Conservation (phyloP, 805 yeast genomes). For the Cyberlindnera euphorbiae region DNA sequence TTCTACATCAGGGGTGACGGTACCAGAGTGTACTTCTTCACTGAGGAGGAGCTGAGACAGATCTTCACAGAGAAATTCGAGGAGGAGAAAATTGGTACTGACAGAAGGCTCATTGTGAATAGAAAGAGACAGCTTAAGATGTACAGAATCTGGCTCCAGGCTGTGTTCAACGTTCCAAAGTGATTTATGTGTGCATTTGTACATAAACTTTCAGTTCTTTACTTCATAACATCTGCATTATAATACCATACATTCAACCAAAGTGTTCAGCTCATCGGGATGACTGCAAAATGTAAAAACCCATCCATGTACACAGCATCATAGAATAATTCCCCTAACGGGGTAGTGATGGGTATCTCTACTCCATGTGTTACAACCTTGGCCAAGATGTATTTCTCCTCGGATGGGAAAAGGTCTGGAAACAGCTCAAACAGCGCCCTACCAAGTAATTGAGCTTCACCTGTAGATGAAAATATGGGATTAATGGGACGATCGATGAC, state of each 20-base stretch:
- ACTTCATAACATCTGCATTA: not conserved
- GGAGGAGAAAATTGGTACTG: constrained; percentile 81
- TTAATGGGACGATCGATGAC: constrained; percentile 31
- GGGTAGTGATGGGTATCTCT: constrained; percentile 38
- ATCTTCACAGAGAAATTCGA: constrained; percentile 63
- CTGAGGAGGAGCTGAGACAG: constrained; percentile 81
- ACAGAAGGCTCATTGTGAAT: constrained; percentile 85
- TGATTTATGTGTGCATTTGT: no score
- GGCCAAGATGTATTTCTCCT: constrained; percentile 32
- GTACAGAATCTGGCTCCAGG: constrained; percentile 97
- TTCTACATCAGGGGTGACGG: constrained; percentile 98
- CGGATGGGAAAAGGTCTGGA: constrained; percentile 44
- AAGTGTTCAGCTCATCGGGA: no score
- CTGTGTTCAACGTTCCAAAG: constrained; percentile 56
- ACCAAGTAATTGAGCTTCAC: no score
- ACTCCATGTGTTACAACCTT: constrained; percentile 55
- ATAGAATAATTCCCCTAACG: constrained; percentile 41
- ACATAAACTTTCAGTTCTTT: no score
- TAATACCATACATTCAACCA: no score
- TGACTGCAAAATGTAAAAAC: constrained; percentile 51
- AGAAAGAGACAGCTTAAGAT: constrained; percentile 88
- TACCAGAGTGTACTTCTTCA: constrained; percentile 93
- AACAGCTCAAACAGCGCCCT: constrained; percentile 35
- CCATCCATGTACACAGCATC: constrained; percentile 55
- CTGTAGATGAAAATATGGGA: no score